A percentile compares a stretch with the other conserved stretches of the same genome.
phyloP scores from a whole-genome alignment of 2,329 filamentous ascomycete species.

The Verticillium nonalfalfae region DNA sequence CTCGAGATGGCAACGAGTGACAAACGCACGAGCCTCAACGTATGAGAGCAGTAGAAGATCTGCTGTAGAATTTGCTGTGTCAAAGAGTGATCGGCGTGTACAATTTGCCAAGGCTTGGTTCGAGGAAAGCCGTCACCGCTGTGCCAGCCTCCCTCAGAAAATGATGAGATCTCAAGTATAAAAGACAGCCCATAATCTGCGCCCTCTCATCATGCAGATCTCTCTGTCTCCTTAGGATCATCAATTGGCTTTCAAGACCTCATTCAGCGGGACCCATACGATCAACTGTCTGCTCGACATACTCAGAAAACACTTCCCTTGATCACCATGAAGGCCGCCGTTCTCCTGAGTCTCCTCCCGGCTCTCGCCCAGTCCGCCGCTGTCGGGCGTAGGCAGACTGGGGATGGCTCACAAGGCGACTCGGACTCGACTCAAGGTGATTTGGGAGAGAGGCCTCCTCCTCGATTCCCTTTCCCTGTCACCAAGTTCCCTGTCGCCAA shows the following conservation, averaged over 20 bases:
- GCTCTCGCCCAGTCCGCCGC: conserved; percentile 7
- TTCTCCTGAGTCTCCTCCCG: conserved; percentile 14
- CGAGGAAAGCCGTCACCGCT: background rate
- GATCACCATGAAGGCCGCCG: conserved; percentile 16
- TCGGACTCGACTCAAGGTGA: conserved; percentile 18
- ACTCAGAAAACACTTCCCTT: background rate
- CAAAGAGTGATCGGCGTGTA: background rate
- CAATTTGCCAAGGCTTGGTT: background rate
- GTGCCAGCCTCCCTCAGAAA: background rate
- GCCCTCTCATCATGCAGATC: background rate
- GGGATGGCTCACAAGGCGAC: conserved; percentile 12
- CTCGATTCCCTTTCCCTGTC: conserved; percentile 20
- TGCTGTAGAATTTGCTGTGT: background rate
- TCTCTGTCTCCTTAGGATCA: background rate
- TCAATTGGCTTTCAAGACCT: background rate
- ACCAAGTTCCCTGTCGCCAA: conserved; percentile 20
- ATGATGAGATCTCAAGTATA: background rate
- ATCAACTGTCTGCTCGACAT: background rate
- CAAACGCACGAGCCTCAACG: background rate
- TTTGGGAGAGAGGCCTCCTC: conserved; percentile 17
- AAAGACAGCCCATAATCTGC: background rate
- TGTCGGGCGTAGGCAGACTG: conserved; percentile 12
- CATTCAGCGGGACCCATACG: background rate
- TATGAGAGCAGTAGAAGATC: background rate
- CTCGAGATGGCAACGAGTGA: background rate